Base-by-base conservation (phyloP, 2,329 filamentous ascomycete species). In the Pyrenophora tritici-repentis region DNA sequence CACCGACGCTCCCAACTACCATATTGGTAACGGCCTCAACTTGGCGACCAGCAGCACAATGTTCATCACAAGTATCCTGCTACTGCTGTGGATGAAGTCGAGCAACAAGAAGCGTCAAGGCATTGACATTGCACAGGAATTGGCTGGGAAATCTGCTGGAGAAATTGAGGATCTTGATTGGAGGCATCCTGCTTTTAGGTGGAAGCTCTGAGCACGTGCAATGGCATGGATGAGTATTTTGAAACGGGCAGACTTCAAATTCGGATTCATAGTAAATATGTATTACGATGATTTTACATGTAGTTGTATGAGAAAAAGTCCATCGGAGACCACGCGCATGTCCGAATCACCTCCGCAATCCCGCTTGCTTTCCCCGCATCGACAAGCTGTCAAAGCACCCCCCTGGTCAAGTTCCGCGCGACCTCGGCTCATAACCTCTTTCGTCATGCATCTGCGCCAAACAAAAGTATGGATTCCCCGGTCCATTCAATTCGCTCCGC, bases 1-100 rank as follows among this genome's bases (percentile, higher is more conserved):
- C 0, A 82, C 75, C 59, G 87, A 90, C 63, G 82, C 62, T 0
- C 87, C 87, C 0, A 72, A 89, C 50, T 91, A 85, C 62, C 84
- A 78, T 53, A 88, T 89, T 48, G 87, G 87, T 1, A 90, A 90
- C 63, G 87, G 87, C 0, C 68, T 90, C 31, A 90, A 90, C 65
- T 63, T 89, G 36, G 87, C 83, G 0, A 85, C 83, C 0, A 78
- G 78, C n/a, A 78, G 76, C n/a, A 74, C 75, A 1, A 83, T 83
- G 1, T 66, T 89, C 10, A 46, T 89, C 1, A 47, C 80, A 3
- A 76, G 77, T 4, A 76, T 79, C 0, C 42, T 62, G 0, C 66
- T 86, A 31, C 74, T 83, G 56, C 57, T 80, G 1, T 90, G 84
- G 83, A 88, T 89, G 79, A 76, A 75, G 43, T 71, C 67, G 66